Percentiles rank a stretch among this genome's conserved stretches.
Conservation (phyloP, 768 basidiomycete species). For the Calocera viscosa region DNA sequence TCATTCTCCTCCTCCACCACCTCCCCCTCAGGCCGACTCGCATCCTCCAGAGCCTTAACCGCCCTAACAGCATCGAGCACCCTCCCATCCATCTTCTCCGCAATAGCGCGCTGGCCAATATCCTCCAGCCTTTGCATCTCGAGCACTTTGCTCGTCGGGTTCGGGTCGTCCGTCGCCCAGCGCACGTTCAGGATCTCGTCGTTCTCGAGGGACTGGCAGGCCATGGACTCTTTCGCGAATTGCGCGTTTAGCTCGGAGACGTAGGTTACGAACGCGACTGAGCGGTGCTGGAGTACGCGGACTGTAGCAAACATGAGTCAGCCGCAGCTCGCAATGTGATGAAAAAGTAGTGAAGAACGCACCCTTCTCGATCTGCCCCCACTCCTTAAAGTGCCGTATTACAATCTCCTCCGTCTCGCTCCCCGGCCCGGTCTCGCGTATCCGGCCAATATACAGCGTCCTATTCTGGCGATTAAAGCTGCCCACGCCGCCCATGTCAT, state of each 20-base stretch:
- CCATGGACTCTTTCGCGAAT: slow-evolving; percentile 98
- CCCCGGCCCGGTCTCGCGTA: slow-evolving; percentile 81
- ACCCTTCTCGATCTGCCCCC: slow-evolving; percentile 89
- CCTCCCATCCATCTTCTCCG: slow-evolving; percentile 67
- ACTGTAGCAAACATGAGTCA: slow-evolving; percentile 34
- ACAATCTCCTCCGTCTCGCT: slow-evolving; percentile 87
- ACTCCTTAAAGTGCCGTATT: slow-evolving; percentile 84
- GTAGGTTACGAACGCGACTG: slow-evolving; percentile 96
- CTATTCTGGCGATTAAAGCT: slow-evolving; percentile 89
- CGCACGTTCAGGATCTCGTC: slow-evolving; percentile 97
- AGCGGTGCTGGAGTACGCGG: slow-evolving; percentile 83
- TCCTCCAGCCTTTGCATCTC: slow-evolving; percentile 78
- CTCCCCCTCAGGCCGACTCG: slow-evolving; percentile 27
- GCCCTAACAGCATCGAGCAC: slow-evolving; percentile 81
- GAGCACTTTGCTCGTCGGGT: slow-evolving; percentile 74
- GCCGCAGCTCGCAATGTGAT: slow-evolving; percentile 16
- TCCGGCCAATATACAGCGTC: slow-evolving; percentile 86
- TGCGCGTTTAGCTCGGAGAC: slow-evolving; percentile 72
- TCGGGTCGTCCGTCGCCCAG: slow-evolving; percentile 99
- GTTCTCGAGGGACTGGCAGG: slow-evolving; percentile 91
- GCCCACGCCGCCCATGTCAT: slow-evolving; percentile 99
- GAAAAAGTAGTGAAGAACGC: slow-evolving; percentile 26
- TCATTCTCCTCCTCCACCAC: slow-evolving; percentile 31
- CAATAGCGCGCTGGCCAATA: slow-evolving; percentile 74
- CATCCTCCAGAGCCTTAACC: slow-evolving; percentile 81